Evolutionary conservation across 2,329 filamentous ascomycete genomes (phyloP), one percentile per base, ranked within the genome.

Genomic region (Reticulascus tulasneorum): DNA sequence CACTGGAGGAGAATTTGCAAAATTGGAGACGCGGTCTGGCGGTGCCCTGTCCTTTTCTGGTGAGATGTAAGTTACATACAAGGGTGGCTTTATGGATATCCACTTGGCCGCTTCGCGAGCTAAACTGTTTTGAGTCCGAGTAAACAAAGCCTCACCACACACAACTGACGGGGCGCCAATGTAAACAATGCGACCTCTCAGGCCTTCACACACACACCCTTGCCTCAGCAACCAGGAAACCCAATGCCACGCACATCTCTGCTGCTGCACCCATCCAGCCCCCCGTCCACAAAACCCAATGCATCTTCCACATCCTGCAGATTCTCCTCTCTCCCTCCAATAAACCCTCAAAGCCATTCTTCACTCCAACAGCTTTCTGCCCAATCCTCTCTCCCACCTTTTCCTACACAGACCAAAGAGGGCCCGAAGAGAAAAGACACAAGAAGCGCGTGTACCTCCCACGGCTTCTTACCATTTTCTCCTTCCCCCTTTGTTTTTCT

Each of bases 401-500:
- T 36, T 41, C 41, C 41, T 42, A 28, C 34, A 42, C 37, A 34
- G 38, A 27, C 39, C 42, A 44, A 46, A 38, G 31, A 41, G n/a
- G n/a, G n/a, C n/a, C n/a, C n/a, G 35, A 46, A 42, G 37, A 42
- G 38, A 44, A 44, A 38, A 35, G 41, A 36, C 26, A 38, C 23
- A 40, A 43, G 44, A 46, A 44, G 44, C 44, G 41, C 44, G 41
- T 29, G 44, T 43, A 40, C 39, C 9, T 29, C 20, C 32, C 38
- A 38, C 44, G 40, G 44, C 40, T 56, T 56, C 56, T 55, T 55
- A 48, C 52, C 52, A 46, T 51, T 52, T 55, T 52, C 38, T 39
- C 59, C 63, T 58, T 62, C 60, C 66, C n/a, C 63, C 67, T 70
- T 73, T 71, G 67, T 69, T 69, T 69, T 63, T 67, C 61, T 57